Evolutionary conservation across 2,329 filamentous ascomycete species (phyloP), one percentile per base, ranked within the genome.

Genomic region (Nemania sp.): DNA sequence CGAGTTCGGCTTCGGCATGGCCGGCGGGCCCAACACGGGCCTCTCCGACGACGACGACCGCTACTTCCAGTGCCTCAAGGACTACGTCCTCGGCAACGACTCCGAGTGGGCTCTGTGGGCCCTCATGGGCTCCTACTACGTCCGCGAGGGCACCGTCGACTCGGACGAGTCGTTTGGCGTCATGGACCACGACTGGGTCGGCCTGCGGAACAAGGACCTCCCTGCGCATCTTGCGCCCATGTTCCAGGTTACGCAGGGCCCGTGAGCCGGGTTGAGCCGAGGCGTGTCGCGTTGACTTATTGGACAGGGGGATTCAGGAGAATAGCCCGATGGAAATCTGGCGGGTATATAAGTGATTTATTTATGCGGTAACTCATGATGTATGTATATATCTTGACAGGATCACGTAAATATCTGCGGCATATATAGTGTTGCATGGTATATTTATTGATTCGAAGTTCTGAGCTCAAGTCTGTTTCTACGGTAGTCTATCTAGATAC

Each of bases 71-170:
- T 87, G 84, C 65, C 67, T 87, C 37, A 74, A 78, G 5, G 77
- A 76, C 11, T 84, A 85, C 58, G 78, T 87, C 75, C 73, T 78
- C 50, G 70, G 73, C 43, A 87, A 86, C 70, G 82, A 87, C 66
- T 80, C 80, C 35, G 85, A 87, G 62, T 87, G 84, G 84, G 79
- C 80, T 1, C 74, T 85, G 12, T 87, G 84, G 85, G 81, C 81
- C 3, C 66, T 87, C 45, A 79, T 83, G 71, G 84, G 84, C 12
- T 82, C 80, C 59, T 87, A 86, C 65, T 87, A 87, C 64, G 76
- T 85, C 11, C 76, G 83, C n/a, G 75, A 81, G 57, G 78, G 79
- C 29, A 72, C 67, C 9, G 71, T 82, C 15, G 80, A 85, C 63
- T 75, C 75, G 43, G 81, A 86, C 32, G 83, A 87, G 75, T 74